Evolutionary conservation across 768 basidiomycete genomes (phyloP), one percentile per base, ranked within the genome.

Genomic region (Hypholoma sublateritium): DNA sequence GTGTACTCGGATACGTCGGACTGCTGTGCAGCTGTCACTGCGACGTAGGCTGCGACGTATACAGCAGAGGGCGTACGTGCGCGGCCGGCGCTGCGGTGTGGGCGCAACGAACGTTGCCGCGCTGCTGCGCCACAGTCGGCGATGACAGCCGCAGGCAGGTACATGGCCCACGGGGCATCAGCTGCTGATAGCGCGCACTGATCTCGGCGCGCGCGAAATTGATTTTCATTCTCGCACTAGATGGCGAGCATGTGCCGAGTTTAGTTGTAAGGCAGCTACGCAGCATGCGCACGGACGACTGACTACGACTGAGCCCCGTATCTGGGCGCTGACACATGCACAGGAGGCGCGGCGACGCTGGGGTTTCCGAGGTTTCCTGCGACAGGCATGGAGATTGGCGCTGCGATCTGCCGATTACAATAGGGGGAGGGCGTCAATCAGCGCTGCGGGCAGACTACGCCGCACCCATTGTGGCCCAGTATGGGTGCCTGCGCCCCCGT

Each of bases 181-280:
- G 43, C 43, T 44, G 43, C 19, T 44, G 43, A 44, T 44, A 19
- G 22, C 19, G 43, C 22, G 17, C 22, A 19, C n/a, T 44, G 16
- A 22, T 44, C n/a, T 22, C 11, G n/a, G 22, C 22, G 43, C 22
- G n/a, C 42, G 42, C 17, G 17, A 42, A 42, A 13, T 42, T 51
- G 25, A 28, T 28, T 28, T 28, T 28, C 25, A 7, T 3, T 28
- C 7, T 28, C 25, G 4, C 7, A 3, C 25, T 32, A 32, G 28
- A 32, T 32, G 42, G 51, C 24, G 51, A 42, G 51, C 51, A 52
- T 52, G 50, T 39, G 50, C 50, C 51, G 41, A 52, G 12, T 8
- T 34, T 50, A n/a, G 19, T 39, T n/a, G n/a, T n/a, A n/a, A n/a
- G n/a, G n/a, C n/a, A n/a, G n/a, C n/a, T n/a, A n/a, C n/a, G n/a